Conservation (phyloP, 352 stramenopile genomes). For the Globisporangium okanoganense region DNA sequence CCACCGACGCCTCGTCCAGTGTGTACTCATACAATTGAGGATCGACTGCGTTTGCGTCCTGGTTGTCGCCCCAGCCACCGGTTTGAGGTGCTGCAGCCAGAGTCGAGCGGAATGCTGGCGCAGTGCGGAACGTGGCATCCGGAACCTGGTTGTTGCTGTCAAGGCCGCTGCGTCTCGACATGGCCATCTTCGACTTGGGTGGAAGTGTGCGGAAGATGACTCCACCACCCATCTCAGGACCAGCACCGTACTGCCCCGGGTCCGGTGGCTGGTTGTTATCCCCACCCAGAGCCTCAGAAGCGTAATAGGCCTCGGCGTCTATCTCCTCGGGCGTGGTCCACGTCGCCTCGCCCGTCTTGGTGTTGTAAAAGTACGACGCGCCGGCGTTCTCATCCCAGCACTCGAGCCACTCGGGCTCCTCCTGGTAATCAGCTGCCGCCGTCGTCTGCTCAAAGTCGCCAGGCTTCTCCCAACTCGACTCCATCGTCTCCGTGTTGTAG, state of each 20-base stretch:
- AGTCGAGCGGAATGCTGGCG: neutral
- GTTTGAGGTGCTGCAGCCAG: neutral
- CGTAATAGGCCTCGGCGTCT: neutral
- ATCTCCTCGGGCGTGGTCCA: slow-evolving; percentile 46
- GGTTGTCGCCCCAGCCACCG: neutral
- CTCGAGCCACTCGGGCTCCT: slow-evolving; percentile 52
- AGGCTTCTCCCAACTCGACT: slow-evolving; percentile 45
- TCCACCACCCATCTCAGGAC: neutral
- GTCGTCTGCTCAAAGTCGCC: neutral
- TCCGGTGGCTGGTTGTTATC: neutral
- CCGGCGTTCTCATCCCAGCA: slow-evolving; percentile 72
- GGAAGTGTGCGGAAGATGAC: slow-evolving; percentile 17
- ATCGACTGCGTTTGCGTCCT: neutral
- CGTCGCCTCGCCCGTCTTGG: slow-evolving; percentile 57
- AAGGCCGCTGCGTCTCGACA: neutral
- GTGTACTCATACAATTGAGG: slow-evolving; percentile 17
- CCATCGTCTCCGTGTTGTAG: slow-evolving; percentile 47
- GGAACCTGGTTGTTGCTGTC: neutral
- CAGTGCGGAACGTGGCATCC: slow-evolving; percentile 17
- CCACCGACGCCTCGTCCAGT: slow-evolving; percentile 25
- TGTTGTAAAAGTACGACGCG: slow-evolving; percentile 69
- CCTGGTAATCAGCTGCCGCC: slow-evolving; percentile 2
- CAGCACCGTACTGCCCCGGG: neutral
- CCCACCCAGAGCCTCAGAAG: neutral
- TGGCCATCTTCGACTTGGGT: slow-evolving; percentile 8